A percentile compares a stretch with the other conserved stretches of the same genome.
These are phyloP conservation scores for Ambrosiella beaveri DNA, from an alignment of 2,329 filamentous ascomycete species.

Conservation along the genomic window DNA sequence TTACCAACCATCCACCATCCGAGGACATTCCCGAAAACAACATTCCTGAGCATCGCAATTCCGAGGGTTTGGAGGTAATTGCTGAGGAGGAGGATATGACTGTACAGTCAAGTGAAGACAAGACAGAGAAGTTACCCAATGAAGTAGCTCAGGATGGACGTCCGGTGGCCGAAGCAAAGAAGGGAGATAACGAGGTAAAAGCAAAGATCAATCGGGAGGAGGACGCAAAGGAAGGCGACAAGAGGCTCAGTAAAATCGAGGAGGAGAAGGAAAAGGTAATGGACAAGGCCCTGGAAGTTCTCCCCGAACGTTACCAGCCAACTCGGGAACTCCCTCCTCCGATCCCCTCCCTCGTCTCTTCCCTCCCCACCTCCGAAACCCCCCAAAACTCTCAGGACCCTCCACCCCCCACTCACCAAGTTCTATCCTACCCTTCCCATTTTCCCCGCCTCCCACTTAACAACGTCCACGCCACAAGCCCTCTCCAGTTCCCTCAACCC, in stretches of 20 bases:
- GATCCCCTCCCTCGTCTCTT: background rate
- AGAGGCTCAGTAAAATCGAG: slow-evolving; percentile 11
- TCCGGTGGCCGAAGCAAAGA: background rate
- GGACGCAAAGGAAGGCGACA: slow-evolving; percentile 1
- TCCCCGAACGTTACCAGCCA: background rate
- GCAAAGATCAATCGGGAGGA: slow-evolving; percentile 6
- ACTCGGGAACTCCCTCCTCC: background rate
- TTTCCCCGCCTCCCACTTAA: background rate
- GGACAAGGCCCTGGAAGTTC: background rate
- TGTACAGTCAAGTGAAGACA: background rate
- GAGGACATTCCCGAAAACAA: background rate
- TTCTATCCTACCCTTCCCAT: background rate
- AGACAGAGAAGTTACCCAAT: background rate
- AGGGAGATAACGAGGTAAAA: slow-evolving; percentile 5
- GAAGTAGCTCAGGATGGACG: background rate
- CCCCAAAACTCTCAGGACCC: background rate
- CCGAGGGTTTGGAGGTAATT: background rate
- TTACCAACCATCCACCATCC: background rate
- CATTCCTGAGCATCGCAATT: background rate
- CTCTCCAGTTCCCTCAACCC: background rate
- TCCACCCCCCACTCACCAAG: background rate
- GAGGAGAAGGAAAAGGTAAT: slow-evolving; percentile 7
- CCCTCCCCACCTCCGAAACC: background rate
- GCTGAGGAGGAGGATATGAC: background rate
- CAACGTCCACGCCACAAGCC: background rate